Evolutionary conservation across 305 asterid species (phyloP), one percentile per base, ranked within the genome.

Genomic region (Fraxinus ornus): DNA sequence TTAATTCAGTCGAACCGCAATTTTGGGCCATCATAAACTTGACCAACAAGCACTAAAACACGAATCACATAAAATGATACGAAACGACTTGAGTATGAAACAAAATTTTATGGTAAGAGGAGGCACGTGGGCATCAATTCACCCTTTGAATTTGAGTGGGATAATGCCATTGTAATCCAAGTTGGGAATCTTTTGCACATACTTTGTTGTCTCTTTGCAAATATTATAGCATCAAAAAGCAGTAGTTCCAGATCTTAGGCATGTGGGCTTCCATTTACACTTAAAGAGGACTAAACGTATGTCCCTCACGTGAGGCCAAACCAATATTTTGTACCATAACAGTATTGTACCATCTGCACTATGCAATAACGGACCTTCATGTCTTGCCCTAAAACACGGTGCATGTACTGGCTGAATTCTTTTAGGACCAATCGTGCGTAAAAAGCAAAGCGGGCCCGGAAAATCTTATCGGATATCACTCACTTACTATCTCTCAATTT

Each of bases 251-350:
- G 77, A 71, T n/a, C 77, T 2, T 35, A 32, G 41, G 39, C 76
- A 72, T 3, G 77, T 72, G 49, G 77, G 49, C 77, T 72, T 72
- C 77, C 77, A 72, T 72, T 72, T 72, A 17, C 44, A 33, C 26
- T 71, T 17, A 3, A 71, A 71, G 17, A 32, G 37, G 75, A 5
- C 75, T 70, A 70, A 70, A 70, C 8, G 22, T 70, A 21, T 30
- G 75, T 15, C 49, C 17, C 77, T 72, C 77, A 72, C 77, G 77
- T 72, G 77, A 72, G 44, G 37, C 72, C 72, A 22, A 62, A 22
- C 33, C 72, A 62, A 62, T 22, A 70, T 70, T 68, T 68, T 30
- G 37, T 68, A 9, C 8, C 21, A 10, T 28, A 68, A 68, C 74
- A 68, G 36, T 32, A 71, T 71, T 4, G 26, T 72, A 72, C 28